These are phyloP conservation scores for Styphnolobium japonicum DNA, from an alignment of 306 rosid species.

Conservation along the genomic window DNA sequence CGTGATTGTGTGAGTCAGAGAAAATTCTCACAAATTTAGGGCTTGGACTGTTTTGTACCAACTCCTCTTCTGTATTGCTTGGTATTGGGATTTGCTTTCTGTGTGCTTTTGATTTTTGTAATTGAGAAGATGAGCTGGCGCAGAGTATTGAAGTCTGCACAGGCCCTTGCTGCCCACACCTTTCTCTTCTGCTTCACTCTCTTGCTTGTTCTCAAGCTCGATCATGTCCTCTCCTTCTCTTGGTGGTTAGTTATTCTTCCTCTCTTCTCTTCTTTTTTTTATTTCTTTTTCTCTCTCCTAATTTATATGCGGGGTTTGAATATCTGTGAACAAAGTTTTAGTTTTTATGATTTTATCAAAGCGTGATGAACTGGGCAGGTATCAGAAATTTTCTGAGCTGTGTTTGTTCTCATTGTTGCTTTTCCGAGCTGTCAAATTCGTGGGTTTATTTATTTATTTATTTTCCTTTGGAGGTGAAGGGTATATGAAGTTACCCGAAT, in stretches of 20 bases:
- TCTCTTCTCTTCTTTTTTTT: neutral
- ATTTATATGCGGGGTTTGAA: neutral
- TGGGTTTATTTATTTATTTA: neutral
- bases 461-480: neutral
- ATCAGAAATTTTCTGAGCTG: neutral
- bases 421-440: neutral
- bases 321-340: neutral
- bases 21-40: neutral
- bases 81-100: constrained; percentile 19
- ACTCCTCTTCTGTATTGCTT: neutral
- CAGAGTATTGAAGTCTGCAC: constrained; percentile 88
- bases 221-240: constrained; percentile 58
- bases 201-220: constrained; percentile 89
- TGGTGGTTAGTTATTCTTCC: constrained; percentile 75
- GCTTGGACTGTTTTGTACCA: neutral
- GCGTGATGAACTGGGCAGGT: neutral
- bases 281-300: neutral
- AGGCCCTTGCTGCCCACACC: constrained; percentile 78
- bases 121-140: constrained; percentile 73
- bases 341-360: neutral
- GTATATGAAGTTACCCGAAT: neutral
- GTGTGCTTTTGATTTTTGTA: neutral
- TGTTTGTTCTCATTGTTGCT: neutral
- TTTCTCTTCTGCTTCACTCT: constrained; percentile 79
- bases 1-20: too few relatives aligned